Percentiles rank a stretch among this genome's conserved stretches.
phyloP scores from a whole-genome alignment of 768 basidiomycete genomes.

The Clathrus columnatus region DNA sequence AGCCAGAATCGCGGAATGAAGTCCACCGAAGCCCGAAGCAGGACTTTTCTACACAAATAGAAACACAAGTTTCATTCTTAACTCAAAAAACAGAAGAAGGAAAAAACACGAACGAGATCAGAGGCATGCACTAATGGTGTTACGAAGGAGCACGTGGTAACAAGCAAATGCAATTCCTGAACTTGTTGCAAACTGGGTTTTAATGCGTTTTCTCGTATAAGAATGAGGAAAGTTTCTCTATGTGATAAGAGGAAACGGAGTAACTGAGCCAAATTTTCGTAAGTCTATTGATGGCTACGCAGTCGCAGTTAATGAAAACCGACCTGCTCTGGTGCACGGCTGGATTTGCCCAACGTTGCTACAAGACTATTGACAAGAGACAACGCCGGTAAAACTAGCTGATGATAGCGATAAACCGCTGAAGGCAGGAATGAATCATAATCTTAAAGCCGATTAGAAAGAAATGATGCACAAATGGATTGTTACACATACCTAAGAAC shows the following conservation, averaged over 20 bases:
- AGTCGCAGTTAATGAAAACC: slow-evolving; percentile 10
- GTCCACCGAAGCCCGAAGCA: slow-evolving; percentile 67
- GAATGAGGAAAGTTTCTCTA: slow-evolving; percentile 71
- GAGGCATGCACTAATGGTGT: slow-evolving; percentile 64
- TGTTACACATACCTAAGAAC: slow-evolving; percentile 54
- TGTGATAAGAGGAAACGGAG: slow-evolving; percentile 77
- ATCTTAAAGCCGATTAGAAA: slow-evolving; percentile 34
- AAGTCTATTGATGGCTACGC: not conserved
- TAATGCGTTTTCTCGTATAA: slow-evolving; percentile 68
- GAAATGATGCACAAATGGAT: not conserved
- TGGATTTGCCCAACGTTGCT: slow-evolving; percentile 68
- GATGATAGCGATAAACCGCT: slow-evolving; percentile 83
- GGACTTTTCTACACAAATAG: slow-evolving; percentile 17
- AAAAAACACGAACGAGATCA: slow-evolving; percentile 54
- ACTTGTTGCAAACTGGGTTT: slow-evolving; percentile 55
- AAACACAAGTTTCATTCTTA: too few relatives aligned
- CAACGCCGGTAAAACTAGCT: slow-evolving; percentile 77
- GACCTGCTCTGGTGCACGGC: slow-evolving; percentile 64
- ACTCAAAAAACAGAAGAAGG: slow-evolving; percentile 29
- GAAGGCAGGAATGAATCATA: slow-evolving; percentile 82
- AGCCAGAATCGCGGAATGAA: slow-evolving; percentile 71
- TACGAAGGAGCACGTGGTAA: slow-evolving; percentile 60
- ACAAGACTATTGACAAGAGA: slow-evolving; percentile 74
- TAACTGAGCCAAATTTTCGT: slow-evolving; percentile 35
- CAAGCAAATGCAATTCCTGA: slow-evolving; percentile 72